These are phyloP conservation scores for Penicillium sp. DNA, from an alignment of 2,329 filamentous ascomycete genomes.

Conservation along the genomic window DNA sequence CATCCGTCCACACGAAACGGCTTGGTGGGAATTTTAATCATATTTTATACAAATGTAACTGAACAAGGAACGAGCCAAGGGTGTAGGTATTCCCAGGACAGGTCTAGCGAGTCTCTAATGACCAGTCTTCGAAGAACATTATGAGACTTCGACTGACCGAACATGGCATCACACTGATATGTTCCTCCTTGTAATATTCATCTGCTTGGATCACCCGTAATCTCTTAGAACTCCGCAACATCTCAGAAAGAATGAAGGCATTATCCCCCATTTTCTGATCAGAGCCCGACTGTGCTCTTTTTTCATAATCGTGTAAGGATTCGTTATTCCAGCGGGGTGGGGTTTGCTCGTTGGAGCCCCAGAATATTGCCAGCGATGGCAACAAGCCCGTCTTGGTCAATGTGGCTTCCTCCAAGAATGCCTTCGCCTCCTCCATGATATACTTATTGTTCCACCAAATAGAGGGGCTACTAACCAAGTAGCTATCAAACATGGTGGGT, in stretches of 20 bases:
- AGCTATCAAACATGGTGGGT: slow-evolving; percentile 49
- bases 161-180: slow-evolving; percentile 32
- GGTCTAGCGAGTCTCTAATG: neutral
- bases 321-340: slow-evolving; percentile 36
- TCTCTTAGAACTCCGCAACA: slow-evolving; percentile 10
- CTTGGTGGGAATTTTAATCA: too few species aligned
- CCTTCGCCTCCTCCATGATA: slow-evolving; percentile 40
- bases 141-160: slow-evolving; percentile 29
- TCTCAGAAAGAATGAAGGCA: slow-evolving; percentile 17
- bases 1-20: too few species aligned
- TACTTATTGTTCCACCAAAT: slow-evolving; percentile 54
- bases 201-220: neutral
- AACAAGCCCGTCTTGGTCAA: slow-evolving; percentile 4
- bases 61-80: too few species aligned
- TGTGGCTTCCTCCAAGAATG: slow-evolving; percentile 29
- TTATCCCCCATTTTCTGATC: slow-evolving; percentile 32
- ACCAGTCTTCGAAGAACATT: slow-evolving; percentile 18
- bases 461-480: slow-evolving; percentile 53
- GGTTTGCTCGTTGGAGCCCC: slow-evolving; percentile 41
- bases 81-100: too few species aligned
- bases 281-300: slow-evolving; percentile 19
- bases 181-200: slow-evolving; percentile 36
- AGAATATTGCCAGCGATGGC: slow-evolving; percentile 28
- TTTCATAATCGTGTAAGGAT: slow-evolving; percentile 36
- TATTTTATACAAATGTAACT: too few species aligned